These are phyloP conservation scores for Lepidium aucheri DNA, from an alignment of 345 rosid species.

Conservation along the genomic window DNA sequence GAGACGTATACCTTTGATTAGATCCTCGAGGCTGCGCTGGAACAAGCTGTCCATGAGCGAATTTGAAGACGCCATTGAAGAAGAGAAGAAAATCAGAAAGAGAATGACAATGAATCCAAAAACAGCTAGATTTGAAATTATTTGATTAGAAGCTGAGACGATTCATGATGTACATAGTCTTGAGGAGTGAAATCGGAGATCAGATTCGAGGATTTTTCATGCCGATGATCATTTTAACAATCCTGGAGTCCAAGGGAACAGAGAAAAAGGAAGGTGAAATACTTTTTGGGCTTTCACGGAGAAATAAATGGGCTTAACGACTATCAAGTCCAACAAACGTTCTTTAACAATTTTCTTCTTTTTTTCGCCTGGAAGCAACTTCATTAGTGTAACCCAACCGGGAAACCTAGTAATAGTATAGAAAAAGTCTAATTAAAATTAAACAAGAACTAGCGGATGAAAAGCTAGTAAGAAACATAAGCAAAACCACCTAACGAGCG, in stretches of 20 bases:
- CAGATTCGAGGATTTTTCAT: slow-evolving; percentile 13
- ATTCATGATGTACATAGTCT: not conserved
- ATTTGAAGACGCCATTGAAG: slow-evolving; percentile 47
- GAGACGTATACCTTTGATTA: slow-evolving; percentile 74
- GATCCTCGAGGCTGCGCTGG: slow-evolving; percentile 81
- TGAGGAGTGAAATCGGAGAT: slow-evolving; percentile 4
- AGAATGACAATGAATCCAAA: not conserved
- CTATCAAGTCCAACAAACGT: not conserved
- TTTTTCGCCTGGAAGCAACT: too few relatives aligned
- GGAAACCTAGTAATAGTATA: too few relatives aligned
- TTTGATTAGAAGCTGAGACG: not conserved
- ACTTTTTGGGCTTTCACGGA: not conserved
- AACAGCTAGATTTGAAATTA: not conserved
- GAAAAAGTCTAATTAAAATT: too few relatives aligned
- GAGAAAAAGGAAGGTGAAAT: not conserved
- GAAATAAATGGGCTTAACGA: not conserved
- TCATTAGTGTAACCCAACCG: too few relatives aligned
- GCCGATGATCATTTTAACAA: slow-evolving; percentile 6
- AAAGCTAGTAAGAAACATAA: too few relatives aligned
- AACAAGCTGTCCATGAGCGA: slow-evolving; percentile 84
- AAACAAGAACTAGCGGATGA: too few relatives aligned
- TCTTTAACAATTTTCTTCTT: not conserved
- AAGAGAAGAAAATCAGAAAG: not conserved
- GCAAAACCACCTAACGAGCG: too few relatives aligned
- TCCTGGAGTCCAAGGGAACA: not conserved